Evolutionary conservation across 768 basidiomycete species (phyloP), one percentile per base, ranked within the genome.

Genomic region (Tylopilus cervinicoccineus): DNA sequence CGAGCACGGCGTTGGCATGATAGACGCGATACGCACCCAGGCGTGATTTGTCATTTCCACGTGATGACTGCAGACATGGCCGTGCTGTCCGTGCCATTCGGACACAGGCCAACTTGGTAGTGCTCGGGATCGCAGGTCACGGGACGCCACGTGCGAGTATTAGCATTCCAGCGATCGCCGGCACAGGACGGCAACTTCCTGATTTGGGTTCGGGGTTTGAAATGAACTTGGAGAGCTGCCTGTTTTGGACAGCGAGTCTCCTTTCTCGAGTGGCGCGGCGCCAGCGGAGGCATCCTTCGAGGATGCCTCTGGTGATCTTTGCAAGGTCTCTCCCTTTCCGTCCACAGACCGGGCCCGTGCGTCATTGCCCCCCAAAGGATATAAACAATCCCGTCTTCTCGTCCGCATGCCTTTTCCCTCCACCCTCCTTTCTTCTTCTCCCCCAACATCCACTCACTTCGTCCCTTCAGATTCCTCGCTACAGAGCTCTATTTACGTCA

Each of bases 211-310:
- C 56, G 48, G 60, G 6, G 53, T 24, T 51, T 41, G 11, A 61
- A 61, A 55, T 33, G 47, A 63, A 67, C 63, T 61, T 59, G 59
- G 50, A 53, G 36, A 56, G 54, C 22, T 66, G 31, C 65, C 51
- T 51, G 14, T 60, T 68, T 46, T 66, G 43, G 64, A 11, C 12
- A 51, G 17, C 6, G 34, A 48, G 17, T 27, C 39, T 24, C 61
- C 54, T 23, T 32, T 49, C 45, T 31, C 19, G 42, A 23, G 32
- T 56, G 50, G 47, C 50, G 45, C 52, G 57, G 45, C 13, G 45
- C 34, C 38, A 60, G 42, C 62, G 52, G 53, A 59, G 59, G 52
- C 31, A 43, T 53, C 23, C 63, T 66, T 52, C 49, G 31, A 53
- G 54, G 39, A 58, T 57, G 50, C 56, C 54, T 58, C 38, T 40